Conservation (phyloP, 2,329 filamentous ascomycete genomes). For the Botrytis fabae region DNA sequence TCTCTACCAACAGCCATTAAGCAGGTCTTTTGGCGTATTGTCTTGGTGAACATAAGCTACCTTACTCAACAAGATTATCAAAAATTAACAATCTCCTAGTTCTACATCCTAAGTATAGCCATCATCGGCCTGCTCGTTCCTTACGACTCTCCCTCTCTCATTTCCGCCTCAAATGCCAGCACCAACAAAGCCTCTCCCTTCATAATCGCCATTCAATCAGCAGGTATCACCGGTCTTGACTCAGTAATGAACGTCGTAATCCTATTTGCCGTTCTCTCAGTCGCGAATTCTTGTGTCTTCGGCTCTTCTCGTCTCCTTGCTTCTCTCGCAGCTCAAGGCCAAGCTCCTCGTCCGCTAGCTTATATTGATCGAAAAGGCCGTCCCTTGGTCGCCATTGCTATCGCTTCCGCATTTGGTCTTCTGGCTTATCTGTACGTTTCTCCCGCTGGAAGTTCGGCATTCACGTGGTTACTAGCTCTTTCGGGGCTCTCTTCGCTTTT, state of each 20-base stretch:
- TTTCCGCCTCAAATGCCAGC: slow-evolving; percentile 53
- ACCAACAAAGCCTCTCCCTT: slow-evolving; percentile 83
- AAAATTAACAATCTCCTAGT: slow-evolving; percentile 50
- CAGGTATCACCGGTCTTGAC: slow-evolving; percentile 76
- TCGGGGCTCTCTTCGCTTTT: slow-evolving; percentile 73
- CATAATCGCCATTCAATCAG: slow-evolving; percentile 86
- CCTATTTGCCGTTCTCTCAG: slow-evolving; percentile 83
- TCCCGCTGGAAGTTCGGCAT: slow-evolving; percentile 54
- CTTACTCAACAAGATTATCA: slow-evolving; percentile 39
- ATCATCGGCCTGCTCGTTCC: slow-evolving; percentile 82
- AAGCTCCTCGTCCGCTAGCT: slow-evolving; percentile 73
- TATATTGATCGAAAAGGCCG: slow-evolving; percentile 84
- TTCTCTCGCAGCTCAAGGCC: slow-evolving; percentile 83
- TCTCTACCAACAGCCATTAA: slow-evolving; percentile 84
- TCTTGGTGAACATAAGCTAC: slow-evolving; percentile 62
- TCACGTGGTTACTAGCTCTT: slow-evolving; percentile 78
- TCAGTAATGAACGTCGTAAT: slow-evolving; percentile 94
- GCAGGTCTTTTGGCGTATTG: slow-evolving; percentile 96
- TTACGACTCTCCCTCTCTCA: slow-evolving; percentile 64
- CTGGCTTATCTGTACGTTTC: slow-evolving; percentile 75
- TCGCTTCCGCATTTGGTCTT: slow-evolving; percentile 67
- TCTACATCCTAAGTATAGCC: slow-evolving; percentile 82
- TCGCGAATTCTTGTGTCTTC: slow-evolving; percentile 90
- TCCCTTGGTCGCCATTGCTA: slow-evolving; percentile 68
- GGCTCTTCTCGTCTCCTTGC: slow-evolving; percentile 87